Evolutionary conservation across 1,284 basidiomycete genomes (phyloP).

Genomic region (Trichosporon inkin): DNA sequence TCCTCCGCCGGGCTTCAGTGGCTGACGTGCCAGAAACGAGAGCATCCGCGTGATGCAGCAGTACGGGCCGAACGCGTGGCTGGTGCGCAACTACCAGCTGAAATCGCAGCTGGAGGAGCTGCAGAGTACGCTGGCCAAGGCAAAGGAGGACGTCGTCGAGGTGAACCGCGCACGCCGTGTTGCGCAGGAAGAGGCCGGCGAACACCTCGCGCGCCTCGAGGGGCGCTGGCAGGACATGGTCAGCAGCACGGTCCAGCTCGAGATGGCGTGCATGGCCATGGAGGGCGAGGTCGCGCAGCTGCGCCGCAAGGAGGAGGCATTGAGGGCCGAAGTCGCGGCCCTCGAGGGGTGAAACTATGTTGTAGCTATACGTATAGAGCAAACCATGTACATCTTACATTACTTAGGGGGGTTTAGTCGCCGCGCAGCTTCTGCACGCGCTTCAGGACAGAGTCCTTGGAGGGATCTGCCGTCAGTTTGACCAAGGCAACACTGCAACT

Average conservation of each 20-base stretch:
- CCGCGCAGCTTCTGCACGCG: conserved; percentile 95
- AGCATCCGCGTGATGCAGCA: conserved; percentile 80
- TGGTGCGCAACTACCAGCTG: conserved; percentile 80
- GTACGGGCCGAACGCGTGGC: conserved; percentile 87
- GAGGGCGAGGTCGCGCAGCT: conserved; percentile 45
- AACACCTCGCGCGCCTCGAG: conserved; percentile 45
- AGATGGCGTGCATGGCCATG: conserved; percentile 48
- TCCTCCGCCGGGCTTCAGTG: conserved; percentile 8
- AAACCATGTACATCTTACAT: conserved; percentile 29
- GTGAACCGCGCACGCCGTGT: conserved; percentile 84
- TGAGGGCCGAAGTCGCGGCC: conserved; percentile 40
- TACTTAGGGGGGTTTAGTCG: conserved; percentile 53
- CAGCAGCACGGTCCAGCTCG: conserved; percentile 45
- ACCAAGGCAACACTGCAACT: conserved; percentile 24
- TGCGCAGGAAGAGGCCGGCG: conserved; percentile 49
- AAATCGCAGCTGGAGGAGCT: conserved; percentile 71
- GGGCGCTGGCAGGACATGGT: conserved; percentile 48
- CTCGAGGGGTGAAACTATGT: conserved; percentile 26
- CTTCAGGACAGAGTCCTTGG: conserved; percentile 94
- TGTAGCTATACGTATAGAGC: conserved; percentile 14
- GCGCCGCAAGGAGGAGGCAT: conserved; percentile 35
- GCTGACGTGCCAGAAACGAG: conserved; percentile 60
- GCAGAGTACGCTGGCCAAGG: conserved; percentile 65
- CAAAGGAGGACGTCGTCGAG: conserved; percentile 70
- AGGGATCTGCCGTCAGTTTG: conserved; percentile 66